Evolutionary conservation across 78 protist genomes (phyloP).

Genomic region (Reticulomyxa filosa): DNA sequence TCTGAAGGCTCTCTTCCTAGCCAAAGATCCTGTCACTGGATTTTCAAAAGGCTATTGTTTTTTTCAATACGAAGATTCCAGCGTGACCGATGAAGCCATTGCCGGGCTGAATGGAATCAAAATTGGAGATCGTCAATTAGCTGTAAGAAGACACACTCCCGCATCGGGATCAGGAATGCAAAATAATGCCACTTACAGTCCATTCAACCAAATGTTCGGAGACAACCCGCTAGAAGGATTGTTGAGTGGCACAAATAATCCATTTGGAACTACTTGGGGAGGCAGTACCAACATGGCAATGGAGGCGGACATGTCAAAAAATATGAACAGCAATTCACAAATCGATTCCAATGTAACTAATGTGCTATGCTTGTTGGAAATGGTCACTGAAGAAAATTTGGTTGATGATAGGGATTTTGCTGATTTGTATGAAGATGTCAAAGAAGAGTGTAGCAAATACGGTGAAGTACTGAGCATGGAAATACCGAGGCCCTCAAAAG

Average conservation of each 20-base stretch:
- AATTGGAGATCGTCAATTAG: neutral
- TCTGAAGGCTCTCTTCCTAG: conserved; percentile 4
- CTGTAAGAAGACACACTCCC: neutral
- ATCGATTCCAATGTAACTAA: neutral
- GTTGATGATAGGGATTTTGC: neutral
- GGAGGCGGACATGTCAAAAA: neutral
- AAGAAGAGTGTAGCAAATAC: neutral
- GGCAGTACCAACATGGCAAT: neutral
- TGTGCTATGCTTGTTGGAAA: neutral
- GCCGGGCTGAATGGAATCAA: neutral
- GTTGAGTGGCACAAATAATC: neutral
- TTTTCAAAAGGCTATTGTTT: neutral
- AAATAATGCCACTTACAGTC: neutral
- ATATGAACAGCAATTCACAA: neutral
- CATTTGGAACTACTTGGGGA: neutral
- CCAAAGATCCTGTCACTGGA: neutral
- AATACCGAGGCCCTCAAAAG: neutral
- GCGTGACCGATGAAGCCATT: neutral
- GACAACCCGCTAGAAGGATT: neutral
- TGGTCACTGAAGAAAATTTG: neutral
- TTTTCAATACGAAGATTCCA: neutral
- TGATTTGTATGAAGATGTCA: neutral
- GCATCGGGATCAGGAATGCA: neutral
- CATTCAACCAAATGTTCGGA: neutral
- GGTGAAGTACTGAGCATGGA: neutral